Evolutionary conservation across 225 moss, liverwort and hornwort genomes (phyloP).

Genomic region (Neckera pumila): DNA sequence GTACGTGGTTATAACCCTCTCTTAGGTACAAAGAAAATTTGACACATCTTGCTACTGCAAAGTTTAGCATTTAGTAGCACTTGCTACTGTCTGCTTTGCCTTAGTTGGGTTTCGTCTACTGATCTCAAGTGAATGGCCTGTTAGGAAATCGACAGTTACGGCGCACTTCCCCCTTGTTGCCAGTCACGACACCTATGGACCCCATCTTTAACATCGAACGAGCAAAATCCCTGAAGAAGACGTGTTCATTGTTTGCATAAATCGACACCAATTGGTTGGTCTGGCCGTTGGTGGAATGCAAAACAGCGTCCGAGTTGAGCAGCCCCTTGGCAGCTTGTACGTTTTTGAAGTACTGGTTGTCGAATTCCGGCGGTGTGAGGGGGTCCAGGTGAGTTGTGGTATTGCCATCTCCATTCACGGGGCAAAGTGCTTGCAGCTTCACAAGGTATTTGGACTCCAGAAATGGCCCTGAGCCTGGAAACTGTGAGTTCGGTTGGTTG

Average conservation of each 20-base stretch:
- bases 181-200: slow-evolving; percentile 36
- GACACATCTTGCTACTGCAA: neutral
- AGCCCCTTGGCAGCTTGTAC: slow-evolving; percentile 41
- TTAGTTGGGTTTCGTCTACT: neutral
- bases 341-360: slow-evolving; percentile 72
- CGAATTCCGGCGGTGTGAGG: slow-evolving; percentile 38
- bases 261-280: slow-evolving; percentile 42
- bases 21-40: neutral
- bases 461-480: slow-evolving; percentile 21
- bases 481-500: slow-evolving; percentile 16
- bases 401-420: slow-evolving; percentile 34
- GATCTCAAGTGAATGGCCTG: neutral
- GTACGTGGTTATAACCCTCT: neutral
- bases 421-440: slow-evolving; percentile 45
- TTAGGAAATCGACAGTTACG: slow-evolving; percentile 54
- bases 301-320: slow-evolving; percentile 48
- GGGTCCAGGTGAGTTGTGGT: slow-evolving; percentile 40
- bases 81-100: neutral
- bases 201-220: slow-evolving; percentile 76
- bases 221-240: slow-evolving; percentile 58
- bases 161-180: slow-evolving; percentile 46
- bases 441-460: slow-evolving; percentile 31
- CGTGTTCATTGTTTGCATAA: slow-evolving; percentile 26
- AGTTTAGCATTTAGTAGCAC: neutral
- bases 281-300: slow-evolving; percentile 33